Percentiles rank a stretch among this genome's conserved stretches.
Evolutionary conservation across 768 basidiomycete genomes (phyloP).

Genomic region (Leccinum fibrillosum): DNA sequence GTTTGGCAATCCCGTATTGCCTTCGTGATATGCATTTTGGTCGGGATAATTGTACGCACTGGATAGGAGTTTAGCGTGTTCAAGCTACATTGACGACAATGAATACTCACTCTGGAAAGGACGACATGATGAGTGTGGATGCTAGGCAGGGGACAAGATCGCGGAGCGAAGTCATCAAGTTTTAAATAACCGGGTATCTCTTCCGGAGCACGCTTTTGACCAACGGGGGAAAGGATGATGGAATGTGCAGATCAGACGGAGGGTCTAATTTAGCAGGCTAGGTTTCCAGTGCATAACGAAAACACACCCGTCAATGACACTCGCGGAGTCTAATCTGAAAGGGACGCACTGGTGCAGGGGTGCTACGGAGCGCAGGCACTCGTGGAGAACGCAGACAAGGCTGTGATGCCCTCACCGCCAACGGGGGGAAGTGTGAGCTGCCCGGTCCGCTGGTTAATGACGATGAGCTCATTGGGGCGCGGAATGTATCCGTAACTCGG

Average conservation of each 20-base stretch:
- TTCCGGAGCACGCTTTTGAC: slow-evolving; percentile 18
- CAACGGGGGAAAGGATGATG: slow-evolving; percentile 16
- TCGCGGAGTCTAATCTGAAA: slow-evolving; percentile 11
- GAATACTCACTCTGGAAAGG: slow-evolving; percentile 17
- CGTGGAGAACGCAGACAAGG: slow-evolving; percentile 8
- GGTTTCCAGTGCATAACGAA: slow-evolving; percentile 30
- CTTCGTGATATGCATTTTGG: slow-evolving; percentile 3
- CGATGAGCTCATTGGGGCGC: slow-evolving; percentile 1
- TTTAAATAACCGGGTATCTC: slow-evolving; percentile 23
- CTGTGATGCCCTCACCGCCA: slow-evolving; percentile 23
- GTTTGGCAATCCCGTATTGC: not conserved
- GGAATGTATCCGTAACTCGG: not conserved
- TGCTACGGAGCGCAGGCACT: slow-evolving; percentile 6
- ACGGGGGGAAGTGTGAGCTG: not conserved
- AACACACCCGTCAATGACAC: not conserved
- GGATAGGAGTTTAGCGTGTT: not conserved
- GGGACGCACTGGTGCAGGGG: not conserved
- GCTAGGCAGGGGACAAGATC: slow-evolving; percentile 4
- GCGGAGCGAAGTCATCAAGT: not conserved
- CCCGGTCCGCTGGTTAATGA: not conserved
- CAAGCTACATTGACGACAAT: not conserved
- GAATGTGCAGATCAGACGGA: slow-evolving; percentile 16
- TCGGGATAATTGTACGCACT: slow-evolving; percentile 7
- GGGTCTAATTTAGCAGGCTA: slow-evolving; percentile 16
- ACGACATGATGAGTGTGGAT: slow-evolving; percentile 19